Evolutionary conservation across 2,329 filamentous ascomycete species (phyloP).

Genomic region (Ambrosiella xylebori): DNA sequence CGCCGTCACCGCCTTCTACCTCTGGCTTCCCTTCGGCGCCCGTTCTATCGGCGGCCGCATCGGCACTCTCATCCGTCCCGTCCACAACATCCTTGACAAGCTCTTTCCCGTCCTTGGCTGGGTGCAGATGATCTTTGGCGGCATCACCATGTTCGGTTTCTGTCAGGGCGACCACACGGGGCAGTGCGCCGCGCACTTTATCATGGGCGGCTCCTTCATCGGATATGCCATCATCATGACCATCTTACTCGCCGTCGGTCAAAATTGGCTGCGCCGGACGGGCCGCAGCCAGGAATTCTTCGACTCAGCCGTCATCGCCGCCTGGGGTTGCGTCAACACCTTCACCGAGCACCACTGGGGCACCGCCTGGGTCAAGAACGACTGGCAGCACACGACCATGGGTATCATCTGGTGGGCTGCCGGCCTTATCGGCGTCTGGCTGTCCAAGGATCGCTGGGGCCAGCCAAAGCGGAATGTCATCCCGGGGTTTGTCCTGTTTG

Average conservation of each 20-base stretch:
- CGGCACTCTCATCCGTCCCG: constrained; percentile 50
- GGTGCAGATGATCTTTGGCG: constrained; percentile 91
- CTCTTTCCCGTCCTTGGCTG: constrained; percentile 71
- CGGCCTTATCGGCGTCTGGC: constrained; percentile 78
- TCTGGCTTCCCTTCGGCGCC: constrained; percentile 68
- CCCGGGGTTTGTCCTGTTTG: constrained; percentile 72
- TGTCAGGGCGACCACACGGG: constrained; percentile 82
- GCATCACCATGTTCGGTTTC: constrained; percentile 81
- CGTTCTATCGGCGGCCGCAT: constrained; percentile 67
- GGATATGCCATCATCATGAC: constrained; percentile 80
- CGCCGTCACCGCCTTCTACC: constrained; percentile 64
- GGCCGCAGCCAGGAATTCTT: constrained; percentile 94
- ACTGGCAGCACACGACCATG: constrained; percentile 98
- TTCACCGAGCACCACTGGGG: constrained; percentile 98
- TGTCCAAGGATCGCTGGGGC: constrained; percentile 69
- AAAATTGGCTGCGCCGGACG: constrained; percentile 65
- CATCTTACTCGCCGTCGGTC: constrained; percentile 72
- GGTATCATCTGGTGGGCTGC: constrained; percentile 98
- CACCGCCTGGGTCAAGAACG: constrained; percentile 71
- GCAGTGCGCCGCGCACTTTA: constrained; percentile 91
- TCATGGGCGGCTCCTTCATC: constrained; percentile 96
- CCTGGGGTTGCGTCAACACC: constrained; percentile 94
- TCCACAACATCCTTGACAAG: constrained; percentile 73
- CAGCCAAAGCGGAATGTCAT: constrained; percentile 83
- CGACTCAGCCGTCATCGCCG: constrained; percentile 75